Conservation (phyloP, 2,329 filamentous ascomycete genomes). For the Lecanicillium sp. region DNA sequence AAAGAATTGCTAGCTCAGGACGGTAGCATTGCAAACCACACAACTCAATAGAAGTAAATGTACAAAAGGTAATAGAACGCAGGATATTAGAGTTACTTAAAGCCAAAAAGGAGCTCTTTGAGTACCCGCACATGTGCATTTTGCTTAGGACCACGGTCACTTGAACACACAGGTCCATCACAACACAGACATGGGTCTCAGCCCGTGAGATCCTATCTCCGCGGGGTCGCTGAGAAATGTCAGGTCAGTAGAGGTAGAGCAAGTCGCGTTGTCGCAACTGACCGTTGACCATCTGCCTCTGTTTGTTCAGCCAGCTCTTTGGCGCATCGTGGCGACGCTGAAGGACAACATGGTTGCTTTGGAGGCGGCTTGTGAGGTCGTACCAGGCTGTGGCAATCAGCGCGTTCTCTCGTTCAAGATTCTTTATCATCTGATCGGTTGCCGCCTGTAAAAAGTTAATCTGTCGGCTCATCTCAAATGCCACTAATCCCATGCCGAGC, state of each 20-base stretch:
- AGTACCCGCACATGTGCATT: no score
- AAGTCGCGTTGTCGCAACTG: slow-evolving; percentile 34
- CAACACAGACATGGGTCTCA: slow-evolving; percentile 14
- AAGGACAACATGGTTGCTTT: slow-evolving; percentile 75
- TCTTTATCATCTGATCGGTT: slow-evolving; percentile 50
- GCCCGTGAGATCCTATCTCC: slow-evolving; percentile 33
- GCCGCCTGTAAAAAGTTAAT: slow-evolving; percentile 29
- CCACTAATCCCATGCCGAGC: no score
- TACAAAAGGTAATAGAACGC: no score
- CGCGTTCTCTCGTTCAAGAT: slow-evolving; percentile 67
- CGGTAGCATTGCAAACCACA: no score
- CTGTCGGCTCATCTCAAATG: no score
- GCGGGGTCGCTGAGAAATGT: slow-evolving; percentile 33
- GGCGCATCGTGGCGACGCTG: slow-evolving; percentile 67
- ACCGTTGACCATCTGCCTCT: slow-evolving; percentile 64
- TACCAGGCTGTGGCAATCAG: slow-evolving; percentile 83
- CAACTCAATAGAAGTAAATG: no score
- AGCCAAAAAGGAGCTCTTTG: no score
- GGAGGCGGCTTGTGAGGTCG: slow-evolving; percentile 67
- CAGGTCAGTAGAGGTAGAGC: slow-evolving; percentile 34
- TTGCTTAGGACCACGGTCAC: no score
- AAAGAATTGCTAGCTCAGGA: no score
- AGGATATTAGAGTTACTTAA: no score
- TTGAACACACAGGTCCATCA: no score
- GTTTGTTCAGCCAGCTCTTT: slow-evolving; percentile 78